Percentiles rank a stretch among this genome's conserved stretches.
phyloP scores from a whole-genome alignment of 2,329 filamentous ascomycete genomes.

The Fusarium devonianum region DNA sequence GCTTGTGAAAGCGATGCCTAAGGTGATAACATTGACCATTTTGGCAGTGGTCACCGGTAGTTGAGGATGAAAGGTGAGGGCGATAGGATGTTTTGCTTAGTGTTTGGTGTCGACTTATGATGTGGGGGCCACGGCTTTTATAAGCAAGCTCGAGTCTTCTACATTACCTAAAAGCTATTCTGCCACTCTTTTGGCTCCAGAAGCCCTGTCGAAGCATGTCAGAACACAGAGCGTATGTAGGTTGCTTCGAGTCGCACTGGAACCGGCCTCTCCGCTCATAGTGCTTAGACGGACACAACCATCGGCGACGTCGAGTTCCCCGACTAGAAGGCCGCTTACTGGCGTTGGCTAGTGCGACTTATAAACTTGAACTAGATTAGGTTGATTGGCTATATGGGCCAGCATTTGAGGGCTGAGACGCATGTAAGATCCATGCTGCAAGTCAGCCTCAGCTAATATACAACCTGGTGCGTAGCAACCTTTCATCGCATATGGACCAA shows the following conservation, averaged over 20 bases:
- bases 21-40: background rate
- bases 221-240: background rate
- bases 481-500: too few relatives aligned
- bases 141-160: background rate
- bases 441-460: background rate
- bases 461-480: too few relatives aligned
- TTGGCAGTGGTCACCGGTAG: background rate
- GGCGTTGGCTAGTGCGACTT: background rate
- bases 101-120: background rate
- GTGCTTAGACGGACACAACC: background rate
- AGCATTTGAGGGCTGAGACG: background rate
- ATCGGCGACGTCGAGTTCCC: background rate
- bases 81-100: background rate
- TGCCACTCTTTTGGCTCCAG: background rate
- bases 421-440: background rate
- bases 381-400: background rate
- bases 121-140: background rate
- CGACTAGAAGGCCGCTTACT: background rate
- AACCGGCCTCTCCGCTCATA: background rate
- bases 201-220: background rate
- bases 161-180: background rate
- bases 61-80: background rate
- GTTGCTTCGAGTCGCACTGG: background rate
- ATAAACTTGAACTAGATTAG: background rate
- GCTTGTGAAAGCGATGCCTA: background rate